Conservation (phyloP, 2,329 filamentous ascomycete genomes). For the Mycosphaerella arachidis region DNA sequence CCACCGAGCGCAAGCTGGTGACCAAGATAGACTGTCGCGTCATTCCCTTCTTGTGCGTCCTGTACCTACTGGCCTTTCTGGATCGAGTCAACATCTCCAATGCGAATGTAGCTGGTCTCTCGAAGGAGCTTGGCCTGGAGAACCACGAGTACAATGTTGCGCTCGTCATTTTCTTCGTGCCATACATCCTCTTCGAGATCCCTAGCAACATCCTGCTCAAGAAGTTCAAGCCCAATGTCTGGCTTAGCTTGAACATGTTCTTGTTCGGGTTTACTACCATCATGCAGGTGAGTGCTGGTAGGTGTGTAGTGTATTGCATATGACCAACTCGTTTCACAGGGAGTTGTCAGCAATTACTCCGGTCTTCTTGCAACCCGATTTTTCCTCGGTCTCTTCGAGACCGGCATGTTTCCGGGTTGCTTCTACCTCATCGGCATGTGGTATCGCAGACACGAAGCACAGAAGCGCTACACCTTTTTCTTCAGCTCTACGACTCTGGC, state of each 20-base stretch:
- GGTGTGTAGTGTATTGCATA: background rate
- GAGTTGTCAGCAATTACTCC: constrained; percentile 70
- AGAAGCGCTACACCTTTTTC: constrained; percentile 90
- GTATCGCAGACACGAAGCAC: constrained; percentile 83
- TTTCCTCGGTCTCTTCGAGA: constrained; percentile 64
- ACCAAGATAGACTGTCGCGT: constrained; percentile 46
- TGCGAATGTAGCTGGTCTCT: constrained; percentile 49
- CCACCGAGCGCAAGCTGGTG: constrained; percentile 45
- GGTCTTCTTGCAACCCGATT: constrained; percentile 75
- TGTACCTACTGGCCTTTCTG: constrained; percentile 43
- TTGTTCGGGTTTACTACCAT: constrained; percentile 72
- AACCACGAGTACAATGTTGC: constrained; percentile 48
- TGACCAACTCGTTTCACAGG: constrained; percentile 34
- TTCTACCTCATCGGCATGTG: constrained; percentile 58
- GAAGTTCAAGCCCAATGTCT: constrained; percentile 49
- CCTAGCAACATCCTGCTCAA: constrained; percentile 51
- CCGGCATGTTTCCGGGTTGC: constrained; percentile 63
- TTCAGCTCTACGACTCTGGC: constrained; percentile 77
- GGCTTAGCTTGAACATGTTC: constrained; percentile 68
- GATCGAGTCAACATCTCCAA: constrained; percentile 51
- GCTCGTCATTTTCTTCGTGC: constrained; percentile 52
- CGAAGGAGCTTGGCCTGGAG: constrained; percentile 42
- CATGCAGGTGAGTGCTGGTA: constrained; percentile 46
- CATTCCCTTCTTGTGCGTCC: constrained; percentile 47
- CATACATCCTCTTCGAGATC: constrained; percentile 51